Evolutionary conservation across 78 protist genomes (phyloP).

Genomic region (Protostelium mycophagum): DNA sequence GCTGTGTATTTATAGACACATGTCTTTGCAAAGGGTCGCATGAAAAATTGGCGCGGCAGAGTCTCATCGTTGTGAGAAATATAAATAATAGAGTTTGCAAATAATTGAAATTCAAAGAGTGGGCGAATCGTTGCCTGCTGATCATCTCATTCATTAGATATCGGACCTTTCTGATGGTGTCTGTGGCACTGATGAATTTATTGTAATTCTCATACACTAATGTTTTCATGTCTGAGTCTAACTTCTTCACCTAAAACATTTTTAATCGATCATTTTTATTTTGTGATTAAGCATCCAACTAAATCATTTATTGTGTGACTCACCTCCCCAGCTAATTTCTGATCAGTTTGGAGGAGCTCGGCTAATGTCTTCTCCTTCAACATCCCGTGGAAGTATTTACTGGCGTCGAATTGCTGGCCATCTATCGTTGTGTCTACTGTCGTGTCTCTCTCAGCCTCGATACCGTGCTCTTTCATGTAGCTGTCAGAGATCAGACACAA

Average conservation of each 20-base stretch:
- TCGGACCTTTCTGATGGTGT: constrained; percentile 73
- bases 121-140: too few relatives aligned
- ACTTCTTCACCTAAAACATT: not conserved
- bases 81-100: not conserved
- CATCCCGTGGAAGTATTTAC: not conserved
- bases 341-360: not conserved
- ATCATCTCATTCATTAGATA: too few relatives aligned
- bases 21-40: too few relatives aligned
- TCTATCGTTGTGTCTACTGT: not conserved
- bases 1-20: too few relatives aligned
- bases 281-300: too few relatives aligned
- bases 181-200: constrained; percentile 91
- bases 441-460: not conserved
- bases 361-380: not conserved
- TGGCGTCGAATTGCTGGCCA: not conserved
- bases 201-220: constrained; percentile 94
- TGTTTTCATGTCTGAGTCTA: constrained; percentile 88
- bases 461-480: not conserved
- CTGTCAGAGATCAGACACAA: too few relatives aligned
- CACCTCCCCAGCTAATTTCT: not conserved
- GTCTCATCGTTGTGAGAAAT: not conserved
- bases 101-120: not conserved
- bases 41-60: too few relatives aligned
- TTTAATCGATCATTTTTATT: not conserved
- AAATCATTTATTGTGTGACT: not conserved